Evolutionary conservation across 1,284 basidiomycete species (phyloP).

Genomic region (Coniferiporia weirii): DNA sequence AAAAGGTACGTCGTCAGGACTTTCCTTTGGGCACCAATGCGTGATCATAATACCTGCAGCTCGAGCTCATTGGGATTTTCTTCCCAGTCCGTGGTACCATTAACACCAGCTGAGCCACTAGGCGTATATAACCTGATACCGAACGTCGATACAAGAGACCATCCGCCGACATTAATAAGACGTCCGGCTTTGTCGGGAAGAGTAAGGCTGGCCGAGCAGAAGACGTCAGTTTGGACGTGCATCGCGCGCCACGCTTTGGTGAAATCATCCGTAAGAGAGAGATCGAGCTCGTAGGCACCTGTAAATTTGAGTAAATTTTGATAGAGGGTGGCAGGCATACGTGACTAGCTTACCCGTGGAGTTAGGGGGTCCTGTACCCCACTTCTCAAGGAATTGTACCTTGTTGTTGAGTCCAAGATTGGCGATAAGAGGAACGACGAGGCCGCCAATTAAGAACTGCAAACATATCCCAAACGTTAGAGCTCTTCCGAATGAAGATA

Average conservation of each 20-base stretch:
- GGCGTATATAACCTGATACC: constrained; percentile 65
- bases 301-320: neutral
- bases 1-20: neutral
- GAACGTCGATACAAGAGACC: constrained; percentile 56
- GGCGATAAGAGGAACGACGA: constrained; percentile 65
- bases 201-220: constrained; percentile 67
- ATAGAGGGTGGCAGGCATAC: neutral
- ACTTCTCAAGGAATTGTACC: constrained; percentile 71
- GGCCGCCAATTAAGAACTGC: constrained; percentile 56
- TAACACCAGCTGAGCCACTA: constrained; percentile 50
- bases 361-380: constrained; percentile 50
- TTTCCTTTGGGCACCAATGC: neutral
- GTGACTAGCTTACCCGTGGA: constrained; percentile 35
- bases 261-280: constrained; percentile 51
- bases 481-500: neutral
- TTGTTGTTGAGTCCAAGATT: constrained; percentile 75
- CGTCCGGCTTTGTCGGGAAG: constrained; percentile 68
- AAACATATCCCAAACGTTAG: neutral
- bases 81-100: constrained; percentile 65
- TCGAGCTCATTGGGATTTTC: constrained; percentile 46
- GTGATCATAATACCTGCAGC: constrained; percentile 39
- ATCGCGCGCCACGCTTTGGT: constrained; percentile 60
- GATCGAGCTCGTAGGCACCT: constrained; percentile 71
- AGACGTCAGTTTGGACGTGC: constrained; percentile 70
- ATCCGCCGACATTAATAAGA: constrained; percentile 67